Conservation (phyloP, 345 rosid genomes). For the Aethionema arabicum region DNA sequence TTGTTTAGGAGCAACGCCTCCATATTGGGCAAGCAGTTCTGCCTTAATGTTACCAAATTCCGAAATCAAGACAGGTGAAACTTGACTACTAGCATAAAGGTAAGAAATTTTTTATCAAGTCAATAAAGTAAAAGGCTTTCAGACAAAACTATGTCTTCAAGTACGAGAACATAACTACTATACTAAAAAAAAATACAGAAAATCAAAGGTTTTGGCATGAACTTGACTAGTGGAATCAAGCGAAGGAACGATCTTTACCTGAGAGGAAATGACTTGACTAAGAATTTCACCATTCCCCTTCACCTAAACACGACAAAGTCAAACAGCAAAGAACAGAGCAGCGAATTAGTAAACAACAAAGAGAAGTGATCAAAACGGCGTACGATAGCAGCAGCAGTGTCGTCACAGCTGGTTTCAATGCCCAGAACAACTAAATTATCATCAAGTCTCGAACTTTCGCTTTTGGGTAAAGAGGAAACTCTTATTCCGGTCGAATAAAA, state of each 20-base stretch:
- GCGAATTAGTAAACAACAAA: neutral
- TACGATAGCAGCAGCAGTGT: conserved; percentile 95
- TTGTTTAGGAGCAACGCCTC: conserved; percentile 94
- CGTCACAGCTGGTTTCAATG: conserved; percentile 95
- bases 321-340: conserved; percentile 1
- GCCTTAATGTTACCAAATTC: conserved; percentile 49
- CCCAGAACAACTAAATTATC: conserved; percentile 80
- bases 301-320: conserved; percentile 47
- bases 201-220: too few species aligned
- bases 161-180: too few species aligned
- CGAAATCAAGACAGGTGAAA: conserved; percentile 22
- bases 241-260: conserved; percentile 50
- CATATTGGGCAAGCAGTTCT: conserved; percentile 78
- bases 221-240: neutral
- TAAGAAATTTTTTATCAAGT: too few species aligned
- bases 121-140: too few species aligned
- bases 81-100: neutral
- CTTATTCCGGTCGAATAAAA: conserved; percentile 1
- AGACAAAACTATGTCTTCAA: neutral
- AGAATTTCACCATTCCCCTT: conserved; percentile 82
- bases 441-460: conserved; percentile 9
- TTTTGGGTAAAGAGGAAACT: neutral
- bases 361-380: conserved; percentile 19
- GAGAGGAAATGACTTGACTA: conserved; percentile 92
- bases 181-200: too few species aligned